phyloP scores from a whole-genome alignment of 2,329 filamentous ascomycete species.

The Colletotrichum gloeosporioides region DNA sequence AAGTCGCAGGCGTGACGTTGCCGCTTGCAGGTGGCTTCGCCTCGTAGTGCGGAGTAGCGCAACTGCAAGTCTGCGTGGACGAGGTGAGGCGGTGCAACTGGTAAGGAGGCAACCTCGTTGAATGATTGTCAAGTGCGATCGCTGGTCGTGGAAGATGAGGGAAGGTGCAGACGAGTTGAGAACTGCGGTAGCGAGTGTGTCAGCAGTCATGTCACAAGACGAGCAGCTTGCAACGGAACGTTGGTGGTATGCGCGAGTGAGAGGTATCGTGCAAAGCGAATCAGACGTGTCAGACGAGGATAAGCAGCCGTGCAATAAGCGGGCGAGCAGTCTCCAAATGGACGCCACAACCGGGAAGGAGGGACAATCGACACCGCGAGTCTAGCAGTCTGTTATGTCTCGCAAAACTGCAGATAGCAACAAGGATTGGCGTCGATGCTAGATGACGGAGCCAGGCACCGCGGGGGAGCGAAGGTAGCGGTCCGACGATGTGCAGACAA shows the following conservation, averaged over 20 bases:
- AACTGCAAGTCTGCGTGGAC: neutral
- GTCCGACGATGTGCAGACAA: neutral
- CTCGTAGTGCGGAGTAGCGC: neutral
- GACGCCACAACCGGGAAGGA: neutral
- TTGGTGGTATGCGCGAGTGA: neutral
- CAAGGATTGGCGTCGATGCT: neutral
- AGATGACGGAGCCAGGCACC: constrained; percentile 16
- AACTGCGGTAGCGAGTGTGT: neutral
- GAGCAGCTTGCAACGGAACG: neutral
- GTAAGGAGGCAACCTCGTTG: neutral
- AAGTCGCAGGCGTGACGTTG: neutral
- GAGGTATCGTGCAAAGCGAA: constrained; percentile 4
- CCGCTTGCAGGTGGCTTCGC: neutral
- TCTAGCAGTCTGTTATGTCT: neutral
- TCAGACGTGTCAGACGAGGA: neutral
- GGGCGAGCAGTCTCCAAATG: neutral
- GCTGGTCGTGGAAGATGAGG: neutral
- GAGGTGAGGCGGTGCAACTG: neutral
- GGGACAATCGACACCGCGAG: neutral
- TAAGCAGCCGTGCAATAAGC: neutral
- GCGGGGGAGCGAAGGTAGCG: neutral
- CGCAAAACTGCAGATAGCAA: neutral
- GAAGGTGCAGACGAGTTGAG: neutral
- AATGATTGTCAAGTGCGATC: neutral
- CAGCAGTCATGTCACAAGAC: constrained; percentile 6